Evolutionary conservation across 768 basidiomycete genomes (phyloP), one percentile per base, ranked within the genome.

Genomic region (Tulasnella sp.): DNA sequence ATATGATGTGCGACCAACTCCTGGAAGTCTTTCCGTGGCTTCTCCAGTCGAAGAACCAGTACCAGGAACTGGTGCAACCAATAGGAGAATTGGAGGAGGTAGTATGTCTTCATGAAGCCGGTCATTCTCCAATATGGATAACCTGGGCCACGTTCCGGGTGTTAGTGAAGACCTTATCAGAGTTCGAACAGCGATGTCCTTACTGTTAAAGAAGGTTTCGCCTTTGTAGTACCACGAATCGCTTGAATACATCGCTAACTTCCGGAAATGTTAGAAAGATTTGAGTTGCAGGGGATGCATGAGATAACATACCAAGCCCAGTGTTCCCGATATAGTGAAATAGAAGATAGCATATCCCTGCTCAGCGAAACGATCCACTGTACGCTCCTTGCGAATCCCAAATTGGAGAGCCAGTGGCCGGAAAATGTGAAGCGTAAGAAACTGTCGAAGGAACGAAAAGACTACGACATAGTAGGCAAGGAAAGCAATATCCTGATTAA

Each of bases 61-160:
- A 99, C 83, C 19, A 98, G 71, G 61, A 93, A 77, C 69, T 99
- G 92, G 67, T 98, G 93, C 49, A 82, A 79, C 96, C 96, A 98
- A 70, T 96, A 97, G 1, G 92, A 77, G 61, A 81, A 79, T 68
- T 99, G 94, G 73, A 92, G 80, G 58, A 99, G 82, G 69, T 98
- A 98, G 73, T 96, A 98, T 46, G 78, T 71, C 73, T 99, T 99
- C 65, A 98, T 73, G 62, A 82, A 78, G 0, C 83, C 81, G 24
- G 78, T 79, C 86, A 99, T 88, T 48, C 85, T 78, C 84, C 87
- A 89, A 67, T 88, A 81, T 17, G 93, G 93, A 67, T 94, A 96
- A 59, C 80, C 89, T 91, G 41, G 2, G 17, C 22, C 11, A 4
- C 5, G 15, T 38, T 7, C 34, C 34, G 15, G 7, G 34, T 15